Evolutionary conservation across 2,329 filamentous ascomycete species (phyloP), one percentile per base, ranked within the genome.

Genomic region (Spiromastix sp.): DNA sequence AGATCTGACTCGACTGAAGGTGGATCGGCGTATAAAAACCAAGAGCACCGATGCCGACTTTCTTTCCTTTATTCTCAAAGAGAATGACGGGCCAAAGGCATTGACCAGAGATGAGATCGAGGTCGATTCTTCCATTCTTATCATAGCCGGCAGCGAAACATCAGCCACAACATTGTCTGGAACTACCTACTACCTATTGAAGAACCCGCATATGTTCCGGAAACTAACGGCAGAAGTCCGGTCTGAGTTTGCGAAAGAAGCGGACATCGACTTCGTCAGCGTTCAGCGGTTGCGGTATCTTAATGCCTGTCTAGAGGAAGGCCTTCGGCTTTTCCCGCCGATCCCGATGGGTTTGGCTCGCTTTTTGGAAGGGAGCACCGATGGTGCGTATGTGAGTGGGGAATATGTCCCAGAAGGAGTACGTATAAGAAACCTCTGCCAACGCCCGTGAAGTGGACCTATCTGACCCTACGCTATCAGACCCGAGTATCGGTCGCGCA

Each of bases 141-240:
- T 66, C 4, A 37, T 57, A 2, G 66, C 60, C 0, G 67, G 66
- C 0, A 59, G 54, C 3, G 69, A 72, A 44, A 70, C 67, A 0
- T 68, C 64, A 0, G 64, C 66, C 0, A 65, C 65, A 0, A 46
- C 58, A 2, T 47, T 70, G 2, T 48, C 54, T 0, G 66, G 64
- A 2, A 48, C 54, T 0, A 64, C 63, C 0, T 69, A 58, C 34
- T 50, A 63, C 0, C 49, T 72, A 0, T 45, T 64, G 15, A 39
- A 30, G 4, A 56, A 61, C 26, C 59, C 57, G 0, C 32, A 45
- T 0, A 42, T 39, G 1, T 41, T 60, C 5, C 30, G 48, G 42
- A 59, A 47, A 21, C 28, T 67, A 7, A 47, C 43, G 1, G n/a
- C 51, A 0, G 67, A 71, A 47, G 50, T 70, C 1, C 60, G 64